Percentiles rank a stretch among this genome's conserved stretches.
These are phyloP conservation scores for Leccinum variabile DNA, from an alignment of 1,284 basidiomycete species.

Conservation along the genomic window DNA sequence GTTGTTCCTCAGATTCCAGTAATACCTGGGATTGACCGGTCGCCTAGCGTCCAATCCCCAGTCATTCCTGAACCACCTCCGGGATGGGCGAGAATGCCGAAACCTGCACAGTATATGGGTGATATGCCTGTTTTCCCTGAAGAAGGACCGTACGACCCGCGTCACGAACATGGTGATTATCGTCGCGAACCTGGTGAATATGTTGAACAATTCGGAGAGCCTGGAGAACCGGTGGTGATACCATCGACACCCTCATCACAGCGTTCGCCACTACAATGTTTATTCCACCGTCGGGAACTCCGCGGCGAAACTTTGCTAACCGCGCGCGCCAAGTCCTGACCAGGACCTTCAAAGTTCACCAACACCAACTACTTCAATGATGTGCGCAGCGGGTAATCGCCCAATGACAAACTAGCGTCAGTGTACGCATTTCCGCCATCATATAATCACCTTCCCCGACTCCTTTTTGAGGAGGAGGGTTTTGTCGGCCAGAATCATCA, in stretches of 20 bases:
- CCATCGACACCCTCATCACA: constrained; percentile 24
- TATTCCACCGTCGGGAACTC: constrained; percentile 18
- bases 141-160: constrained; percentile 15
- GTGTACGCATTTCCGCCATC: too few species aligned
- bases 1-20: constrained; percentile 27
- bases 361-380: too few species aligned
- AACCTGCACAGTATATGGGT: constrained; percentile 18
- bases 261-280: constrained; percentile 10
- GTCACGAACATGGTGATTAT: constrained; percentile 5
- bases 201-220: constrained; percentile 4
- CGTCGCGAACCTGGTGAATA: not conserved
- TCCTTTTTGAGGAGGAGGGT: too few species aligned
- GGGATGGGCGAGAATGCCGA: constrained; percentile 31
- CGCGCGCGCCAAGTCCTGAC: too few species aligned
- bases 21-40: constrained; percentile 26
- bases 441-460: too few species aligned
- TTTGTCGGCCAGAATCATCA: too few species aligned
- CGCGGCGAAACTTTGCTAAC: not conserved
- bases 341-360: too few species aligned
- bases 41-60: constrained; percentile 15
- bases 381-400: too few species aligned
- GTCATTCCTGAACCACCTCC: constrained; percentile 28
- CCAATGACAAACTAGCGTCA: too few species aligned
- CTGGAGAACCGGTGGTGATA: constrained; percentile 25
- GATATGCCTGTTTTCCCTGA: constrained; percentile 22